These are phyloP conservation scores for Pythium monospermum DNA, from an alignment of 352 stramenopile species.

Conservation along the genomic window DNA sequence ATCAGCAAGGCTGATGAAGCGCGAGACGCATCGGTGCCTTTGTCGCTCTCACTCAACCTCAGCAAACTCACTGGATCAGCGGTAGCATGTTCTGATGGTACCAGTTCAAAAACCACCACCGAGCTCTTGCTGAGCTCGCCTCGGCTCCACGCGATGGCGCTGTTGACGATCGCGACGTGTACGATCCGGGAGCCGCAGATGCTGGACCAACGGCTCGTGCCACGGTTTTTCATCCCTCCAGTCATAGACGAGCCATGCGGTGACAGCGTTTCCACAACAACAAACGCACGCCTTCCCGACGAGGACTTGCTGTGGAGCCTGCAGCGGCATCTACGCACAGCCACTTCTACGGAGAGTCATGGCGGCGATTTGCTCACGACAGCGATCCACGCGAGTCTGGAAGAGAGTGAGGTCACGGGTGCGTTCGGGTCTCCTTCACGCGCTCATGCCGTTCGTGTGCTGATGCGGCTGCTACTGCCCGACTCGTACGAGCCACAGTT, in stretches of 20 bases:
- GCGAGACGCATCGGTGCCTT: background rate
- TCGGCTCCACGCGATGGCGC: conserved; percentile 12
- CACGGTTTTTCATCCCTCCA: conserved; percentile 20
- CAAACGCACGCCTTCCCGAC: no score
- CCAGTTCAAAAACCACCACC: background rate
- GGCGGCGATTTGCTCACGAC: background rate
- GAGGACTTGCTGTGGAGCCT: conserved; percentile 41
- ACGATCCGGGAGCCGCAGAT: conserved; percentile 20
- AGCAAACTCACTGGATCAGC: background rate
- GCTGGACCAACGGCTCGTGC: conserved; percentile 11
- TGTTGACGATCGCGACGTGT: conserved; percentile 24
- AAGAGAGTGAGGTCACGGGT: conserved; percentile 4
- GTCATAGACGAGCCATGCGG: conserved; percentile 17
- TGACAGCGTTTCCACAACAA: no score
- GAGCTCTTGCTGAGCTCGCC: conserved; percentile 18
- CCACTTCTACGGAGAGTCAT: no score
- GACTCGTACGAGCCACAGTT: conserved; percentile 33
- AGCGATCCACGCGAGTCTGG: conserved; percentile 20
- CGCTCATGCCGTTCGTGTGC: conserved; percentile 17
- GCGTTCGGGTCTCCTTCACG: conserved; percentile 14
- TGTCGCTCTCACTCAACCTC: conserved; percentile 13
- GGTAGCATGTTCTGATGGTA: background rate
- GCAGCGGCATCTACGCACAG: conserved; percentile 36
- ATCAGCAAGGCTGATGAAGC: background rate
- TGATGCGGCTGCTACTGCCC: conserved; percentile 36